A percentile compares a stretch with the other conserved stretches of the same genome.
These are phyloP conservation scores for Geotrichum reessii DNA, from an alignment of 1,139 yeast species.

Conservation along the genomic window DNA sequence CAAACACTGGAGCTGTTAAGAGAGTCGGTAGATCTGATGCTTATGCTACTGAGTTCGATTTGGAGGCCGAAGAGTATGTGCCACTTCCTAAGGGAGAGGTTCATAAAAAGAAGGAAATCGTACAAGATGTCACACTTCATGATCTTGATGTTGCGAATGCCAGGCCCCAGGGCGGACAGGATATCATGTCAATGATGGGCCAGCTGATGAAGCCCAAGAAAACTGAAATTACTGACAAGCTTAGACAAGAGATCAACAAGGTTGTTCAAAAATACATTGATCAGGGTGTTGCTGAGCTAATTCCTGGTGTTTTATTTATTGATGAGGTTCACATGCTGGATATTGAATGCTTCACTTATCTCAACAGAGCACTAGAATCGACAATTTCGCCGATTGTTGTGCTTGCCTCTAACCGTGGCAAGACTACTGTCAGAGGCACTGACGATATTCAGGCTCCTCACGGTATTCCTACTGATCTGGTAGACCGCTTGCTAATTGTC, in stretches of 20 bases:
- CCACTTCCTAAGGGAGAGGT: slow-evolving; percentile 98
- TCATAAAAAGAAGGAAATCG: slow-evolving; percentile 95
- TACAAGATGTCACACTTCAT: slow-evolving; percentile 93
- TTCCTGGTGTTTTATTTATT: slow-evolving; percentile 95
- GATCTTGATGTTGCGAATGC: slow-evolving; percentile 96
- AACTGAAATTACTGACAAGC: slow-evolving; percentile 97
- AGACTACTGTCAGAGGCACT: slow-evolving; percentile 86
- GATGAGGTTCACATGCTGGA: slow-evolving; percentile 98
- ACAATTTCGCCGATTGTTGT: slow-evolving; percentile 91
- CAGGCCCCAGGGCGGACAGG: slow-evolving; percentile 98
- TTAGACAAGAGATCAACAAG: slow-evolving; percentile 87
- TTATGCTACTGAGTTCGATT: slow-evolving; percentile 94
- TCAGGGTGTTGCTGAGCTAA: slow-evolving; percentile 96
- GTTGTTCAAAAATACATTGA: slow-evolving; percentile 94
- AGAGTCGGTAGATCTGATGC: slow-evolving; percentile 98
- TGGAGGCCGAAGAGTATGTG: slow-evolving; percentile 97
- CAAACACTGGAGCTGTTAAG: slow-evolving; percentile 96
- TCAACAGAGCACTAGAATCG: slow-evolving; percentile 89
- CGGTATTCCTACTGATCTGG: slow-evolving; percentile 92
- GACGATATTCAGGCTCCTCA: slow-evolving; percentile 88
- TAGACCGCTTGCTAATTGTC: slow-evolving; percentile 85
- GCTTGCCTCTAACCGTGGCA: slow-evolving; percentile 90
- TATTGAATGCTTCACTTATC: slow-evolving; percentile 88
- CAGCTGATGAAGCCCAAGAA: slow-evolving; percentile 92
- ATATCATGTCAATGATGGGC: slow-evolving; percentile 97